A percentile compares a stretch with the other conserved stretches of the same genome.
Conservation (phyloP, 495 filamentous ascomycete genomes). For the Daldinia grandis region DNA sequence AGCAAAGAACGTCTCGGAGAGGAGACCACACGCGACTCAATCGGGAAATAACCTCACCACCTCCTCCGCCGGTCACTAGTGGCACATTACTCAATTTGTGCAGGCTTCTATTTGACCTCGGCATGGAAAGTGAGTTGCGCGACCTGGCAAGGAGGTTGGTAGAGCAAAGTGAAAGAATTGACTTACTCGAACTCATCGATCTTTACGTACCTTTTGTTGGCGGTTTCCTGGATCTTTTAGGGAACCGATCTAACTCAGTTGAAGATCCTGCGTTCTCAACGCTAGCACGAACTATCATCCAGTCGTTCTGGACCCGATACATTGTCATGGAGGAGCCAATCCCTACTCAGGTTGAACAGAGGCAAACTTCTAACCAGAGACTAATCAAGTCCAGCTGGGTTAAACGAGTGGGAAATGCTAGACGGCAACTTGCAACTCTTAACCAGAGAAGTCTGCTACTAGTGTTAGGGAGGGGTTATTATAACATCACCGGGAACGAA, state of each 20-base stretch:
- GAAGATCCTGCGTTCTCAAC: not conserved
- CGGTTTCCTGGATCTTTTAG: not conserved
- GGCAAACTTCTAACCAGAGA: not conserved
- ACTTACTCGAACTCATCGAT: not conserved
- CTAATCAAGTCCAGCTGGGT: not conserved
- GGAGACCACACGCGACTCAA: not conserved
- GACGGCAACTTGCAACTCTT: not conserved
- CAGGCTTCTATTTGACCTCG: constrained; percentile 7
- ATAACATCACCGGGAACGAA: not conserved
- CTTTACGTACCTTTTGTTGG: constrained; percentile 16
- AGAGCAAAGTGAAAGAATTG: constrained; percentile 10
- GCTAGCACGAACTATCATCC: constrained; percentile 7
- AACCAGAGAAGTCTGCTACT: not conserved
- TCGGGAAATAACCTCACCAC: not conserved
- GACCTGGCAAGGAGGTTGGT: not conserved
- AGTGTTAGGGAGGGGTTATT: constrained; percentile 10
- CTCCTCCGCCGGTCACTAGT: constrained; percentile 12
- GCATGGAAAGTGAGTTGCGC: constrained; percentile 9
- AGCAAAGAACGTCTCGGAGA: not conserved
- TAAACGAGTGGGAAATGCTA: not conserved
- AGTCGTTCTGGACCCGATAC: constrained; percentile 7
- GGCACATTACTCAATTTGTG: constrained; percentile 6
- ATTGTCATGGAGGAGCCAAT: not conserved
- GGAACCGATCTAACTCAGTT: not conserved
- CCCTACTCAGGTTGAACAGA: not conserved